Base-by-base conservation (phyloP, 2,329 filamentous ascomycete genomes). In the Juglanconis juglandina region DNA sequence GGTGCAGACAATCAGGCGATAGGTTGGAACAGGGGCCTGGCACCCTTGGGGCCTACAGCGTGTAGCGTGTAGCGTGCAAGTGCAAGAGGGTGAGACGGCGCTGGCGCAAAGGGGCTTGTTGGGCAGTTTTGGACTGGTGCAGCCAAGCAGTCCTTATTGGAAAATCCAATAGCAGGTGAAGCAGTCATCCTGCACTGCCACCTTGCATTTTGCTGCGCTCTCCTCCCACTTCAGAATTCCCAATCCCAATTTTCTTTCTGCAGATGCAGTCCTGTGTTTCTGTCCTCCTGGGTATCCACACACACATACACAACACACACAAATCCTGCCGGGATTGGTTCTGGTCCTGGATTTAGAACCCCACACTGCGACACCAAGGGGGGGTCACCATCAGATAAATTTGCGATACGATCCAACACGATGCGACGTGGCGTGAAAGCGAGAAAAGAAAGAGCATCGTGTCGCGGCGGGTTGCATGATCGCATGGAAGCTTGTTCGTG, bases 11-110 rank as follows among this genome's bases (percentile, higher is more conserved):
- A 55, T 54, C 51, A 48, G 32, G 48, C 46, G 56, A 59, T 50
- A 54, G 51, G 49, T 24, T 13, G 32, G 13, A 13, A 30, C 33
- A 30, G 14, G 34, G 44, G 53, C 5, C 17, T 37, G 37, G 44
- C 44, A 46, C 13, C 17, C n/a, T 37, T n/a, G 44, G 14, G 35
- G 33, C 6, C 11, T 39, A 30, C 17, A 24, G 55, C 17, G 17
- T 17, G 17, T 17, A 17, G 17, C 17, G 17, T 17, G 17, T 17
- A 17, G 17, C 17, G 17, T 17, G 37, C 37, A 41, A 35, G 50
- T 13, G 49, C 44, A 63, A 11, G 37, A 60, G 51, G 61, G 58
- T 61, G 61, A 61, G 58, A 63, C 58, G 58, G 51, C 24, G 33
- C 52, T 52, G 56, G 52, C 48, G 55, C 56, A 59, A 61, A 51